Evolutionary conservation across 768 basidiomycete species (phyloP).

Genomic region (Leucosporidium scottii): DNA sequence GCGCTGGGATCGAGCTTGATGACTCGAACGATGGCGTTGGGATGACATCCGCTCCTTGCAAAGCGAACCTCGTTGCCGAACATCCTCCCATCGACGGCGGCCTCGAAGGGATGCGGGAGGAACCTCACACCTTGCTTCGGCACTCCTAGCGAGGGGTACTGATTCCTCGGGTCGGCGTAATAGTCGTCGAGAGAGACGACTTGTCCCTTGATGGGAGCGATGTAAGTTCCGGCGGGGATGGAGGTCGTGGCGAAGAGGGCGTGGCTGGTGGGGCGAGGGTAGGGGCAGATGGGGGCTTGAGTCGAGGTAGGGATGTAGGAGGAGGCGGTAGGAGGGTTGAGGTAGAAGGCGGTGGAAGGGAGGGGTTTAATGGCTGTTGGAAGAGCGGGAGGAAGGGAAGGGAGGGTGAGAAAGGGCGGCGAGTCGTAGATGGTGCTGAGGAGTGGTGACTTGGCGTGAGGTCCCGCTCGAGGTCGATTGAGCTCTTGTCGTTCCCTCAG

Average conservation of each 20-base stretch:
- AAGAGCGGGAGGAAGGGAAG: slow-evolving; percentile 20
- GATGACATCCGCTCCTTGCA: slow-evolving; percentile 59
- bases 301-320: slow-evolving; percentile 31
- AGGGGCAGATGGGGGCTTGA: slow-evolving; percentile 32
- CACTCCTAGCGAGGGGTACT: slow-evolving; percentile 65
- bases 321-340: slow-evolving; percentile 24
- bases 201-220: slow-evolving; percentile 59
- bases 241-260: slow-evolving; percentile 59
- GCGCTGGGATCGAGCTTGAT: slow-evolving; percentile 38
- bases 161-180: slow-evolving; percentile 71
- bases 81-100: slow-evolving; percentile 72
- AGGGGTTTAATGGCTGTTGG: slow-evolving; percentile 31
- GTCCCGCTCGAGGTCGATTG: neutral
- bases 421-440: slow-evolving; percentile 20
- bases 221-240: slow-evolving; percentile 52
- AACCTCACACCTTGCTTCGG: slow-evolving; percentile 78
- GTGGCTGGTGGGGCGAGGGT: slow-evolving; percentile 43
- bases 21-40: slow-evolving; percentile 59
- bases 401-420: slow-evolving; percentile 7
- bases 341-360: slow-evolving; percentile 23
- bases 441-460: slow-evolving; percentile 2
- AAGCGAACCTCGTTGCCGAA: slow-evolving; percentile 60
- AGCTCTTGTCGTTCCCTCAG: slow-evolving; percentile 40
- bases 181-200: slow-evolving; percentile 64
- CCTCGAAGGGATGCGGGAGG: slow-evolving; percentile 65